Evolutionary conservation across 1,284 basidiomycete genomes (phyloP).

Genomic region (Leccinum angustisporum): DNA sequence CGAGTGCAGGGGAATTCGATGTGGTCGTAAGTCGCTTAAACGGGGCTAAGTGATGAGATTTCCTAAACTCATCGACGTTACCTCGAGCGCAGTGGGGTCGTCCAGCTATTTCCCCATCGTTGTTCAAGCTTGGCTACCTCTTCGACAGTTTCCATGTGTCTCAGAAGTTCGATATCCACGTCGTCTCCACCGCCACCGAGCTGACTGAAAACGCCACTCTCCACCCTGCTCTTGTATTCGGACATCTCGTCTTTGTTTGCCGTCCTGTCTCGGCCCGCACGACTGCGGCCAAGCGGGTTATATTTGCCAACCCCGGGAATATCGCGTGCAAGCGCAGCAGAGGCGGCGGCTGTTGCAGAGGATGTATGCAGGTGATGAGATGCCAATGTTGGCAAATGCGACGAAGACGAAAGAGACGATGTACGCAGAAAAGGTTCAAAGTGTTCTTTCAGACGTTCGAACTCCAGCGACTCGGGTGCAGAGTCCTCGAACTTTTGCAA

Average conservation of each 20-base stretch:
- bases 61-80: slow-evolving; percentile 33
- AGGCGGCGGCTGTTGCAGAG: slow-evolving; percentile 82
- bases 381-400: slow-evolving; percentile 43
- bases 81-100: slow-evolving; percentile 61
- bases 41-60: slow-evolving; percentile 2
- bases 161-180: slow-evolving; percentile 68
- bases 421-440: slow-evolving; percentile 87
- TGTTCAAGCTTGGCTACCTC: slow-evolving; percentile 76
- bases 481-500: slow-evolving; percentile 85
- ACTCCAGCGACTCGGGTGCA: slow-evolving; percentile 83
- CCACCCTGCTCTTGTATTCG: slow-evolving; percentile 69
- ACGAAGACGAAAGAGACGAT: slow-evolving; percentile 67
- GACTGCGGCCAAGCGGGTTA: slow-evolving; percentile 59
- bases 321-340: slow-evolving; percentile 78
- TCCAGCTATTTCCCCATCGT: slow-evolving; percentile 83
- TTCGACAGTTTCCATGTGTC: slow-evolving; percentile 55
- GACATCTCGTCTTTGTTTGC: slow-evolving; percentile 72
- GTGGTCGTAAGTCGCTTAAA: slow-evolving; percentile 76
- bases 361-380: slow-evolving; percentile 72
- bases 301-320: slow-evolving; percentile 77
- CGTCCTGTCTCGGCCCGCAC: slow-evolving; percentile 55
- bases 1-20: slow-evolving; percentile 87
- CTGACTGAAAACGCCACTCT: slow-evolving; percentile 54
- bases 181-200: slow-evolving; percentile 62
- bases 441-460: slow-evolving; percentile 91